A percentile compares a stretch with the other conserved stretches of the same genome.
Evolutionary conservation across 345 rosid genomes (phyloP).

Genomic region (Eucalyptus globulus): DNA sequence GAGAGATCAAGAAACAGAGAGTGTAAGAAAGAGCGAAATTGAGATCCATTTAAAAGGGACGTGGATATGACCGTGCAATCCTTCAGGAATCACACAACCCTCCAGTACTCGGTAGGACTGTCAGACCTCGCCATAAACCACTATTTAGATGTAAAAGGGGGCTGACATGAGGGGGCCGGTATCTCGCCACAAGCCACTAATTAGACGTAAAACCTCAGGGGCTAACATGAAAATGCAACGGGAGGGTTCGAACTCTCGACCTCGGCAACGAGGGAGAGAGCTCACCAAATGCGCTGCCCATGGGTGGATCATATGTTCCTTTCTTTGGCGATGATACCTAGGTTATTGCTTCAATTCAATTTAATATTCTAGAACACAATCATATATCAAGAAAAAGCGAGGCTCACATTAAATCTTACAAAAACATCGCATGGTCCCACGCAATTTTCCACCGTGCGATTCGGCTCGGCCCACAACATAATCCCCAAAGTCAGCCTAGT

Average conservation of each 20-base stretch:
- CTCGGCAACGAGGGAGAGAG: too few relatives aligned
- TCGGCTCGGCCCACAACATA: background rate
- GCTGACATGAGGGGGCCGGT: too few relatives aligned
- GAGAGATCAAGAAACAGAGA: background rate
- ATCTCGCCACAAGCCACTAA: too few relatives aligned
- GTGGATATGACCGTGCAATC: background rate
- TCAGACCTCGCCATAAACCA: rapidly evolving
- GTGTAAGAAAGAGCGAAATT: background rate
- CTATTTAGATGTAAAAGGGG: too few relatives aligned
- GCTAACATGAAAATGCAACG: too few relatives aligned
- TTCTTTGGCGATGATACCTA: background rate
- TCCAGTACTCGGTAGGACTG: too few relatives aligned
- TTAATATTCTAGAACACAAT: background rate
- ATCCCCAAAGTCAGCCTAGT: background rate
- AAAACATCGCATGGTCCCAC: background rate
- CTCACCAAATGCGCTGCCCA: too few relatives aligned
- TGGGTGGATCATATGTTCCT: background rate
- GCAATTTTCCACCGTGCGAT: background rate
- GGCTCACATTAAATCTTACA: background rate
- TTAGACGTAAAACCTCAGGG: too few relatives aligned
- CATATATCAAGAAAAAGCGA: background rate
- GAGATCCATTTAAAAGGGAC: background rate
- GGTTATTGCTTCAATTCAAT: background rate
- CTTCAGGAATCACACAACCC: too few relatives aligned
- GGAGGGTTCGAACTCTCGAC: too few relatives aligned